A percentile compares a stretch with the other conserved stretches of the same genome.
phyloP scores from a whole-genome alignment of 2,329 filamentous ascomycete genomes.

The Diaporthe batatas region DNA sequence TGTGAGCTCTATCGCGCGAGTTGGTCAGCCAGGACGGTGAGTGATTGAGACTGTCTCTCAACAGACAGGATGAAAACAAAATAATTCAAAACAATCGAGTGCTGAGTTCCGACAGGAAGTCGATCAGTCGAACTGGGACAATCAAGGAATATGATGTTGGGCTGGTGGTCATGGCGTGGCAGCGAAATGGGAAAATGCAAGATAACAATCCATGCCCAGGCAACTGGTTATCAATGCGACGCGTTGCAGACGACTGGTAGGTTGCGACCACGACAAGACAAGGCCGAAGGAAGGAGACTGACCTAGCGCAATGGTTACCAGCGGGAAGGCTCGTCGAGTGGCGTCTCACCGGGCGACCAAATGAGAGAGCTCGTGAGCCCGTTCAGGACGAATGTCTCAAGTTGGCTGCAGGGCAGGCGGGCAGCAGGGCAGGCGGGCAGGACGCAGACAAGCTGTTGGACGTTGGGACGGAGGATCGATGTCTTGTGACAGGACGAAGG shows the following conservation, averaged over 20 bases:
- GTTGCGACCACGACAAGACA: not conserved
- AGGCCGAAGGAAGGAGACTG: not conserved
- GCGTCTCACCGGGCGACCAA: conserved; percentile 7
- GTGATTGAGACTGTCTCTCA: not conserved
- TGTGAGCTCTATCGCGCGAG: not conserved
- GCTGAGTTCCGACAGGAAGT: not conserved
- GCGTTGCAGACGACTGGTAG: conserved; percentile 6
- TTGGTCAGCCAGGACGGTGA: conserved; percentile 1
- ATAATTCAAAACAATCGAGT: not conserved
- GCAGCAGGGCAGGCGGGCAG: not conserved
- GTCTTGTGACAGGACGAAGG: conserved; percentile 22
- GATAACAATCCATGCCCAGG: conserved; percentile 26
- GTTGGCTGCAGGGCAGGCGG: not conserved
- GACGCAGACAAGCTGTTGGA: not conserved
- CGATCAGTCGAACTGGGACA: conserved; percentile 12
- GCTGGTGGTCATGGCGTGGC: not conserved
- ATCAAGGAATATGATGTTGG: not conserved
- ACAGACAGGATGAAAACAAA: not conserved
- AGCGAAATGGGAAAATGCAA: not conserved
- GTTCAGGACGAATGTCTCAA: conserved; percentile 16
- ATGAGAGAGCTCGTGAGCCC: conserved; percentile 6
- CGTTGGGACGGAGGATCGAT: conserved; percentile 14
- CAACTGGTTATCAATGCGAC: not conserved
- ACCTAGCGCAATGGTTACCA: conserved; percentile 2
- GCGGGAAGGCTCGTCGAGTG: not conserved